Evolutionary conservation across 2,329 filamentous ascomycete species (phyloP).

Genomic region (Diplocarpon rosae): DNA sequence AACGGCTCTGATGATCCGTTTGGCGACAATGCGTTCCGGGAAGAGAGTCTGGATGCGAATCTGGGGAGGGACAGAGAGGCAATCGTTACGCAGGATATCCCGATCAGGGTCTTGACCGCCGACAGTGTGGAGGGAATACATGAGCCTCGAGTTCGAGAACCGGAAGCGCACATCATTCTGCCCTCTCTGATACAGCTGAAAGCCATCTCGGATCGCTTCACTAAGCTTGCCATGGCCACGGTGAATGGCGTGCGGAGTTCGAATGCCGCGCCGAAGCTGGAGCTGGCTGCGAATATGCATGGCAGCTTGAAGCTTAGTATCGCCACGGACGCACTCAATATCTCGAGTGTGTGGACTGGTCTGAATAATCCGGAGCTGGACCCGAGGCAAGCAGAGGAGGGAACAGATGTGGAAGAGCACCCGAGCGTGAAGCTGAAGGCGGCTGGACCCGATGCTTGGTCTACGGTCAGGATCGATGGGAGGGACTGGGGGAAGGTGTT

Average conservation of each 20-base stretch:
- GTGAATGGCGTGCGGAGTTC: constrained; percentile 16
- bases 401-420: constrained; percentile 62
- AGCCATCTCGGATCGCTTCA: constrained; percentile 90
- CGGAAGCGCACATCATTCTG: constrained; percentile 87
- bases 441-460: constrained; percentile 73
- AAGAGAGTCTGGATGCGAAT: constrained; percentile 41
- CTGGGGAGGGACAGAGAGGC: constrained; percentile 70
- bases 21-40: constrained; percentile 36
- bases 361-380: constrained; percentile 83
- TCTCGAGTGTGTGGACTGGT: constrained; percentile 75
- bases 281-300: constrained; percentile 90
- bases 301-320: constrained; percentile 73
- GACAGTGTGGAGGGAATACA: constrained; percentile 84
- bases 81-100: constrained; percentile 88
- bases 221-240: constrained; percentile 58
- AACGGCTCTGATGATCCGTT: constrained; percentile 29
- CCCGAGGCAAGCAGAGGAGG: constrained; percentile 56
- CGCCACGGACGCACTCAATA: constrained; percentile 71
- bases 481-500: constrained; percentile 92
- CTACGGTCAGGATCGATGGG: constrained; percentile 81
- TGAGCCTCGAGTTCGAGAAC: constrained; percentile 81
- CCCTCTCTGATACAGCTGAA: constrained; percentile 83
- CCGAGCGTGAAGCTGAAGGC: constrained; percentile 71
- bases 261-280: constrained; percentile 51
- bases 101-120: constrained; percentile 79